These are phyloP conservation scores for Eimeria mitis DNA, from an alignment of 169 alveolate species.

Conservation along the genomic window DNA sequence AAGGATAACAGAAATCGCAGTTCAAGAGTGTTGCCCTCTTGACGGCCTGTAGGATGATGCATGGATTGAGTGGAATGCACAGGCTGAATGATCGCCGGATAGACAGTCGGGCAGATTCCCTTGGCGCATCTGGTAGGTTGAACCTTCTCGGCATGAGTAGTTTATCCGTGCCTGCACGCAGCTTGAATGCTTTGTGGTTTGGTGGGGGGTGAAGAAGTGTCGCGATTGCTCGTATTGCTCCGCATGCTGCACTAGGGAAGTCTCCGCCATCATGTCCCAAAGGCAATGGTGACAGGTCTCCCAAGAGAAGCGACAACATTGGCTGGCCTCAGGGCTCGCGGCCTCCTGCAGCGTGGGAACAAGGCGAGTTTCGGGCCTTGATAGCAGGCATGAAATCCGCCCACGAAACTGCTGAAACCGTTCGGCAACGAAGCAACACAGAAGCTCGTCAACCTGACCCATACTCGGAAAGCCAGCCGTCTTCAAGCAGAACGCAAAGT, in stretches of 20 bases:
- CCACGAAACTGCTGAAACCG: background rate
- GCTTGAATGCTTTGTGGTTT: background rate
- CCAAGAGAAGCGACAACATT: conserved; percentile 27
- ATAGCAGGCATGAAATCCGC: conserved; percentile 15
- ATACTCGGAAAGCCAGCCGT: background rate
- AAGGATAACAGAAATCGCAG: background rate
- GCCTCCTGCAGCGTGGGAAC: conserved; percentile 8
- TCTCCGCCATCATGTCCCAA: background rate
- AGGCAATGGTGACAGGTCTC: conserved; percentile 7
- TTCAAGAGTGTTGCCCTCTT: background rate
- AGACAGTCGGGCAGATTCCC: background rate
- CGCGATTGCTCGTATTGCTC: background rate
- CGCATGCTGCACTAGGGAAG: background rate
- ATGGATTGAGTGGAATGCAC: background rate
- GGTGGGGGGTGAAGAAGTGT: background rate
- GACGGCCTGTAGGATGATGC: background rate
- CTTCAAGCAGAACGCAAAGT: background rate
- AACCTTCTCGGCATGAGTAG: background rate
- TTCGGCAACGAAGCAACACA: conserved; percentile 14
- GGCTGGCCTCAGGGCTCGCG: conserved; percentile 31
- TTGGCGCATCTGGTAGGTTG: conserved; percentile 17
- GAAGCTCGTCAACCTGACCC: background rate
- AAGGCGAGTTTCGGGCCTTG: conserved; percentile 9
- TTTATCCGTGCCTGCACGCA: background rate
- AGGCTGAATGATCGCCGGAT: conserved; percentile 1